Percentiles rank a stretch among this genome's conserved stretches.
Conservation (phyloP, 805 yeast species). For the Myxozyma udenii region DNA sequence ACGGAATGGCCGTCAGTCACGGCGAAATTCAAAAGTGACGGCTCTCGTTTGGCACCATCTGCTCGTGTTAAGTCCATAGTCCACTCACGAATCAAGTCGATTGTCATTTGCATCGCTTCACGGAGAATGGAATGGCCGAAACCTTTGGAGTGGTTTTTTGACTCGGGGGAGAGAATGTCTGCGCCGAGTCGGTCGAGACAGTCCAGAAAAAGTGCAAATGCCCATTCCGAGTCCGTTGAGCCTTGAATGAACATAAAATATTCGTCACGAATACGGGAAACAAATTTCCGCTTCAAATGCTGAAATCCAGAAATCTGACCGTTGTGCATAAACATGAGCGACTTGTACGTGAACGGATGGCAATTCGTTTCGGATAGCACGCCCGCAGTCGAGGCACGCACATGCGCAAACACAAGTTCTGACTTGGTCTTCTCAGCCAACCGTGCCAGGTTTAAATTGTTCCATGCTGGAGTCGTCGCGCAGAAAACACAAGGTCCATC, state of each 20-base stretch:
- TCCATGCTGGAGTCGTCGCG: constrained; percentile 99
- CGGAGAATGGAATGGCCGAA: constrained; percentile 50
- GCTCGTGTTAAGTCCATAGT: constrained; percentile 55
- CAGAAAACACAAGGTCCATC: constrained; percentile 87
- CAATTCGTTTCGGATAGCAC: constrained; percentile 92
- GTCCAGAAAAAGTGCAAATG: constrained; percentile 84
- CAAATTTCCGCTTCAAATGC: constrained; percentile 57
- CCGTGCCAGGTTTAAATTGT: constrained; percentile 82
- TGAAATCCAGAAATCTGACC: constrained; percentile 71
- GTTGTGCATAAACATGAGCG: constrained; percentile 94
- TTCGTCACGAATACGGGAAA: constrained; percentile 72
- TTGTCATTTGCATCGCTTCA: constrained; percentile 67
- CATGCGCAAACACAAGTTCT: constrained; percentile 86
- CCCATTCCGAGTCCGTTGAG: constrained; percentile 92
- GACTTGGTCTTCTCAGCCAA: constrained; percentile 86
- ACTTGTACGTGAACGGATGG: constrained; percentile 89
- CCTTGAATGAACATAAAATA: constrained; percentile 84
- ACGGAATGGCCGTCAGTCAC: constrained; percentile 88
- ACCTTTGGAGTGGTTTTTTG: constrained; percentile 46
- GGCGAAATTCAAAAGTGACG: constrained; percentile 87
- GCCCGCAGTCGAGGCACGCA: constrained; percentile 93
- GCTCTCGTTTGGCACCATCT: constrained; percentile 48
- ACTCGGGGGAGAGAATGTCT: constrained; percentile 49
- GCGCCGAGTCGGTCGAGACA: constrained; percentile 70
- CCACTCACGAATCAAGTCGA: constrained; percentile 76